phyloP scores from a whole-genome alignment of 2,329 filamentous ascomycete species.

The Emmonsiellopsis sp. region DNA sequence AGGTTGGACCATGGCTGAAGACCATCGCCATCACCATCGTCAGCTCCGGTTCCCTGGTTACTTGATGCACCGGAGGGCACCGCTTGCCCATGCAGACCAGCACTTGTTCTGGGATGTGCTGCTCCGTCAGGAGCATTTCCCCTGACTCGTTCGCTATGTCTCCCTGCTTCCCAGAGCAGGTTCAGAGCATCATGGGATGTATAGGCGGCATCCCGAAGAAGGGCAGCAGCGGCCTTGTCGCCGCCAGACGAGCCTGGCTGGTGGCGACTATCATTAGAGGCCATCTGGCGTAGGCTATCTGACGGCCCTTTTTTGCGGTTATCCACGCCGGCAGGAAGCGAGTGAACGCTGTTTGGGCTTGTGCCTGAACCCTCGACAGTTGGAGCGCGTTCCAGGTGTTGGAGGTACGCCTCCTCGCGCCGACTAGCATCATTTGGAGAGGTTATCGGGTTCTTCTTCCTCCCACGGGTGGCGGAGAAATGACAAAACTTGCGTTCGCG shows the following conservation, averaged over 20 bases:
- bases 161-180: slow-evolving; percentile 13
- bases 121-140: neutral
- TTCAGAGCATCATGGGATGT: slow-evolving; percentile 14
- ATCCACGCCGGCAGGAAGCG: neutral
- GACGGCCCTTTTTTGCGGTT: neutral
- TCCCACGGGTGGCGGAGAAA: slow-evolving; percentile 14
- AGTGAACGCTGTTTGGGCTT: neutral
- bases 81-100: neutral
- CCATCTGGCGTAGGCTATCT: neutral
- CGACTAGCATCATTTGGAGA: neutral
- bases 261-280: neutral
- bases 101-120: neutral
- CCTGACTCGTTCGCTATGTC: slow-evolving; percentile 12
- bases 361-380: neutral
- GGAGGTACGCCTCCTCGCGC: neutral
- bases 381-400: neutral
- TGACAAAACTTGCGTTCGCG: slow-evolving; percentile 14
- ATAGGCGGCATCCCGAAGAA: slow-evolving; percentile 14
- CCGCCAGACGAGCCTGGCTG: slow-evolving; percentile 4
- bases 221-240: slow-evolving; percentile 10
- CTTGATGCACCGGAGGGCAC: slow-evolving; percentile 8
- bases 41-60: slow-evolving; percentile 5
- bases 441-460: slow-evolving; percentile 8
- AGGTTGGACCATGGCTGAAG: slow-evolving; percentile 72
- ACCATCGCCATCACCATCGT: slow-evolving; percentile 44